Evolutionary conservation across 2,329 filamentous ascomycete species (phyloP), one percentile per base, ranked within the genome.

Genomic region (Incumbomyces delicatus): DNA sequence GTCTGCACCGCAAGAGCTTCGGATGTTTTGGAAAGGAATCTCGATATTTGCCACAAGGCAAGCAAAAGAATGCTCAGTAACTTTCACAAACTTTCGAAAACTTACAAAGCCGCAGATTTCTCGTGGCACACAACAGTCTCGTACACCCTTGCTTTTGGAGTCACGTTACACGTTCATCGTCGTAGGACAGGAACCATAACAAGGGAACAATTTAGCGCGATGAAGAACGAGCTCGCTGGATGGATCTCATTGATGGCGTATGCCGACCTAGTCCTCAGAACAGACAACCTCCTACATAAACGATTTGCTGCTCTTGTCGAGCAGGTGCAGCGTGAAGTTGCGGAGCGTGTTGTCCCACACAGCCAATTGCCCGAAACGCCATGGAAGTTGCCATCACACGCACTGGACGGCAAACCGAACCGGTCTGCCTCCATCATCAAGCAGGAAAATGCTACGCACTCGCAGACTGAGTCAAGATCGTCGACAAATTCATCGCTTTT

Each of bases 1-100:
- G 61, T 75, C 2, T 76, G 71, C 45, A 64, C 60, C 10, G 56
- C 57, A 27, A 46, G 52, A 7, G 55, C 57, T 35, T 41, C 54
- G n/a, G 57, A 60, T 13, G 55, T 62, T 14, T 57, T 60, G 22
- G 54, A 58, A 7, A 57, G 59, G 42, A 59, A 60, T 47, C 50
- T 63, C 7, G 53, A 60, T 18, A 50, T 62, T 14, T 63, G 60
- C 40, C 56, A 60, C 41, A 60, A 61, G 14, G 44, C 58, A 10
- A 53, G 60, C 22, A 55, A 52, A 37, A 50, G 53, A n/a, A 56
- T 63, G 38, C 55, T 63, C 22, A 47, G 55, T 29, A 54, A 53
- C 29, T 57, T 61, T 27, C 58, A 58, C 41, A 50, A 47, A 10
- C 41, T 58, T 7, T 55, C 52, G 4, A 48, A 49, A 42, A 50